phyloP scores from a whole-genome alignment of 495 filamentous ascomycete species.

The Talaromyces adpressus region DNA sequence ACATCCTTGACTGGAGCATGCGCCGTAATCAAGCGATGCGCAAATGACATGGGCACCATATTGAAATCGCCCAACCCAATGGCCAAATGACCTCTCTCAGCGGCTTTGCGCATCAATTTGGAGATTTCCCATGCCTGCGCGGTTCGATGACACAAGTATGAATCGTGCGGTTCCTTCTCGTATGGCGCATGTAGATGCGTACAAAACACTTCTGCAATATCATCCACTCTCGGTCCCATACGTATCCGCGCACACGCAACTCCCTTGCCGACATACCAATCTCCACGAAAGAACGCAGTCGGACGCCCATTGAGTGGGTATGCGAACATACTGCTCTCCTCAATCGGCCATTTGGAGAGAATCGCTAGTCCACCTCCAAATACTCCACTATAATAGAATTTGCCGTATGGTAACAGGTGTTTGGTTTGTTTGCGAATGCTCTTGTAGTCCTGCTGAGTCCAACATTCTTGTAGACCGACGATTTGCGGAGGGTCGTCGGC shows the following conservation, averaged over 20 bases:
- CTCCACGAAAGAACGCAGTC: constrained; percentile 86
- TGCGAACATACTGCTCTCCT: constrained; percentile 74
- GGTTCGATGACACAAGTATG: constrained; percentile 81
- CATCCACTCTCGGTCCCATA: constrained; percentile 55
- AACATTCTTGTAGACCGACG: constrained; percentile 93
- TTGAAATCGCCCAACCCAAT: constrained; percentile 91
- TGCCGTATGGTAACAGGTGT: constrained; percentile 80
- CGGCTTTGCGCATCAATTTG: constrained; percentile 79
- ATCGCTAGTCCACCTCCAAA: constrained; percentile 89
- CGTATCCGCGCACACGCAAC: constrained; percentile 80
- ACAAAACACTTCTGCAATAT: constrained; percentile 86
- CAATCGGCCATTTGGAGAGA: constrained; percentile 93
- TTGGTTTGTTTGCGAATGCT: constrained; percentile 69
- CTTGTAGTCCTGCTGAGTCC: constrained; percentile 84
- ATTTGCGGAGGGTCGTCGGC: constrained; percentile 69
- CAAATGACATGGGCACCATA: constrained; percentile 80
- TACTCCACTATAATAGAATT: constrained; percentile 86
- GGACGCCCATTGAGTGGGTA: constrained; percentile 95
- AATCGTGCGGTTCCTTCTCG: constrained; percentile 69
- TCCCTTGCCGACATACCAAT: constrained; percentile 90
- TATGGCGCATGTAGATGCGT: constrained; percentile 94
- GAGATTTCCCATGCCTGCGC: constrained; percentile 98
- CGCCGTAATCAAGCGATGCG: constrained; percentile 75
- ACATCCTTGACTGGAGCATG: constrained; percentile 73
- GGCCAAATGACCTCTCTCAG: constrained; percentile 76